Conservation (phyloP, 148 eudicot species). For the Fallopia convolvulus region DNA sequence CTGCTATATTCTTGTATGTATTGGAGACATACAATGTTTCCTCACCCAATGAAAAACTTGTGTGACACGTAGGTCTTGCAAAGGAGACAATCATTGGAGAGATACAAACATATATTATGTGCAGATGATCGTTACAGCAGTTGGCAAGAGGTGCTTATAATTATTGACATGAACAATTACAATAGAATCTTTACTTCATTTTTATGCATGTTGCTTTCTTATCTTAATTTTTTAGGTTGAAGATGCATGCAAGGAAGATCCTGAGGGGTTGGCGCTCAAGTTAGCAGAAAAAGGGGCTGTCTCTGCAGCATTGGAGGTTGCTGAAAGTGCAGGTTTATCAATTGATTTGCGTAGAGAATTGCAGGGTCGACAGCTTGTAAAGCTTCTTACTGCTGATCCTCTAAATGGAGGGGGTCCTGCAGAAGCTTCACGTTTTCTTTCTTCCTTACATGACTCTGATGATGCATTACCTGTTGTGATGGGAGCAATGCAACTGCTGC, state of each 20-base stretch:
- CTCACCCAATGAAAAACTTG: constrained; percentile 11
- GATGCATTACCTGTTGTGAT: constrained; percentile 96
- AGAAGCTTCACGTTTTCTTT: constrained; percentile 97
- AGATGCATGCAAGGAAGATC: constrained; percentile 84
- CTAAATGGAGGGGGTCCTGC: constrained; percentile 98
- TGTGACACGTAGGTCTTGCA: constrained; percentile 51
- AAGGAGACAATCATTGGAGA: constrained; percentile 67
- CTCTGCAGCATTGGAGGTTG: constrained; percentile 96
- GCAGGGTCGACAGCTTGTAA: constrained; percentile 96
- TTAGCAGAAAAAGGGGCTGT: constrained; percentile 98
- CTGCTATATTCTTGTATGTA: background rate
- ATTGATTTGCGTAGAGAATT: constrained; percentile 90
- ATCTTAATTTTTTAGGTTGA: constrained; percentile 50
- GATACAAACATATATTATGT: constrained; percentile 81
- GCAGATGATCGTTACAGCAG: constrained; percentile 78
- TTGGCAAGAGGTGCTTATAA: constrained; percentile 85
- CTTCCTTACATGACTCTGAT: constrained; percentile 81
- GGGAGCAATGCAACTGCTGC: constrained; percentile 99
- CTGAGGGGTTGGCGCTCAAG: constrained; percentile 93
- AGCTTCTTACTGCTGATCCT: constrained; percentile 95
- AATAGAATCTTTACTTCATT: background rate
- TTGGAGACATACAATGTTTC: background rate
- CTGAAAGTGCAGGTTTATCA: constrained; percentile 93
- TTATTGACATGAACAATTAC: background rate
- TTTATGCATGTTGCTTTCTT: background rate